These are phyloP conservation scores for Talaromyces funiculosus DNA, from an alignment of 2,329 filamentous ascomycete genomes.

Conservation along the genomic window DNA sequence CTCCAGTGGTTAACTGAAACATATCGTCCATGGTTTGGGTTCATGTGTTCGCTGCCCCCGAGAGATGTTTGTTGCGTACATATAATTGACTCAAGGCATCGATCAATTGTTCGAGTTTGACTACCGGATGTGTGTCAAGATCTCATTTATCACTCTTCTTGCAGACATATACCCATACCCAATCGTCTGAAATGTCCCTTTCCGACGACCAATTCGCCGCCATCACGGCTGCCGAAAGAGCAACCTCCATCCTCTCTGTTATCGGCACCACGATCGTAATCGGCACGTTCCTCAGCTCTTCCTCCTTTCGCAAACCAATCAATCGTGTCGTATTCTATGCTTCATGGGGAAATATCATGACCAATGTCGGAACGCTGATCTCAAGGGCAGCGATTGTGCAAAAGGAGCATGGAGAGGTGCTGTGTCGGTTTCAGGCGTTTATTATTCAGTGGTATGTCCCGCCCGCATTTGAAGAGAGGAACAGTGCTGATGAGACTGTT, in stretches of 20 bases:
- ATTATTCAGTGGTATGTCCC: slow-evolving; percentile 70
- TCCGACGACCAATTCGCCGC: slow-evolving; percentile 41
- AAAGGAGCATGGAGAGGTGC: slow-evolving; percentile 42
- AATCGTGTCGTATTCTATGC: slow-evolving; percentile 81
- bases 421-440: slow-evolving; percentile 73
- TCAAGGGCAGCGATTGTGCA: slow-evolving; percentile 54
- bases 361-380: slow-evolving; percentile 71
- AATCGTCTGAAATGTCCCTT: slow-evolving; percentile 18
- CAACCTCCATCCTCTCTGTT: slow-evolving; percentile 65
- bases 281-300: slow-evolving; percentile 61
- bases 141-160: not conserved
- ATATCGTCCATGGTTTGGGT: not conserved
- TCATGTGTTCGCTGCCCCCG: not conserved
- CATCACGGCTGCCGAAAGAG: slow-evolving; percentile 60
- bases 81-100: not conserved
- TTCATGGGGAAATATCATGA: slow-evolving; percentile 72
- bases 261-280: slow-evolving; percentile 67
- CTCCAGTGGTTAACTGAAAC: not conserved
- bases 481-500: not conserved
- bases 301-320: slow-evolving; percentile 75
- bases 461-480: too few species aligned
- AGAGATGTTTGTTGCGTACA: not conserved
- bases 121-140: not conserved
- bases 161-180: too few species aligned
- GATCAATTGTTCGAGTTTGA: not conserved